Evolutionary conservation across 768 basidiomycete species (phyloP), one percentile per base, ranked within the genome.

Genomic region (Crassisporium funariophilum): DNA sequence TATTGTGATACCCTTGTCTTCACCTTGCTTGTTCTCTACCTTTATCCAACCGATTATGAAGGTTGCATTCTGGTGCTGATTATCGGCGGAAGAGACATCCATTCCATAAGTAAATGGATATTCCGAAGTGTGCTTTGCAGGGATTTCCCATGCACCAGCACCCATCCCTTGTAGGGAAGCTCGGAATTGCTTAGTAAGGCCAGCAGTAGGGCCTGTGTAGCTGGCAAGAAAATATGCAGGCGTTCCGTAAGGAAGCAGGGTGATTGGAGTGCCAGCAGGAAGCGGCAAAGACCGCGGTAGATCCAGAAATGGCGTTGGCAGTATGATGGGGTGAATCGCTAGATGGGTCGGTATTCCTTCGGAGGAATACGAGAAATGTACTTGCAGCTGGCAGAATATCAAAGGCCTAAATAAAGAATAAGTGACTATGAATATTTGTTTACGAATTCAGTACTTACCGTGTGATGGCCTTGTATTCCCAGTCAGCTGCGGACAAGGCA

Each of bases 1-100:
- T 39, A 86, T 70, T n/a, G 77, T 71, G 22, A 88, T 68, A 1
- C 88, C 88, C 55, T 89, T 90, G 53, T 88, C 86, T 61, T 91
- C 88, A 23, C 86, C 87, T 53, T 86, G 87, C 51, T 78, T 83
- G 56, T 88, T 88, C 63, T 88, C 80, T 15, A 91, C 84, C 23
- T 75, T 77, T 27, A 90, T 73, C 83, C 84, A 91, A 3, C 79
- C 86, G 42, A 91, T 81, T 35, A 88, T 64, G 60, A 81, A 88
- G 13, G 57, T 50, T 12, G 59, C 40, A 3, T 35, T 44, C 39
- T 38, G 51, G 21, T 41, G 21, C 22, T 23, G 13, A n/a, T 34
- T 39, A 22, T 51, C 38, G 15, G 48, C 7, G 35, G 38, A 21
- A 41, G 41, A 37, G n/a, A n/a, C n/a, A n/a, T n/a, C n/a, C n/a